Percentiles rank a stretch among this genome's conserved stretches.
Evolutionary conservation across 2,329 filamentous ascomycete species (phyloP).

Genomic region (Cladophialophora bantiana): DNA sequence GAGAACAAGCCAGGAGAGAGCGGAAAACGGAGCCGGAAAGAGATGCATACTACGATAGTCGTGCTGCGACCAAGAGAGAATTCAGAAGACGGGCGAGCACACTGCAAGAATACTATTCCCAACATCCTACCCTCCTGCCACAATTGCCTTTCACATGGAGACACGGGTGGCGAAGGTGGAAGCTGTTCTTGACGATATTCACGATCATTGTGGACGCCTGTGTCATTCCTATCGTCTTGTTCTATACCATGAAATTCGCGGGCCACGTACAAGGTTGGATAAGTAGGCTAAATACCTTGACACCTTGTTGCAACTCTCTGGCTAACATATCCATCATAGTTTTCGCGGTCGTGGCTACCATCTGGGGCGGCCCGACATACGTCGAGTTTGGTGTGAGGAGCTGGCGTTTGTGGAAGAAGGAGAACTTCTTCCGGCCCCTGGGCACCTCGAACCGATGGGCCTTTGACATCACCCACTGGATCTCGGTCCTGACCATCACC

Average conservation of each 20-base stretch:
- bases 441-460: conserved; percentile 39
- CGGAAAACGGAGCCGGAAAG: conserved; percentile 34
- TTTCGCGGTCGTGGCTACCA: conserved; percentile 41
- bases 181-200: conserved; percentile 37
- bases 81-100: conserved; percentile 40
- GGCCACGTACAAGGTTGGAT: conserved; percentile 39
- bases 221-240: conserved; percentile 40
- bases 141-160: conserved; percentile 41
- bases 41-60: conserved; percentile 41
- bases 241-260: conserved; percentile 39
- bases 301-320: not conserved
- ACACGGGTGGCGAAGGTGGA: conserved; percentile 39
- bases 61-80: conserved; percentile 41
- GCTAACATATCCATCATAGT: conserved; percentile 26
- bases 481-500: conserved; percentile 37
- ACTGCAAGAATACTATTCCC: conserved; percentile 39
- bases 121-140: conserved; percentile 39
- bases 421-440: conserved; percentile 41
- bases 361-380: conserved; percentile 42
- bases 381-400: conserved; percentile 40
- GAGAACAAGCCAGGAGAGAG: conserved; percentile 26
- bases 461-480: conserved; percentile 40
- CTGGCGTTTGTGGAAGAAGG: conserved; percentile 40
- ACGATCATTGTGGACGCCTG: conserved; percentile 41
- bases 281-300: conserved; percentile 19